A percentile compares a stretch with the other conserved stretches of the same genome.
phyloP scores from a whole-genome alignment of 2,329 filamentous ascomycete genomes.

The Tolypocladium cylindrosporum region DNA sequence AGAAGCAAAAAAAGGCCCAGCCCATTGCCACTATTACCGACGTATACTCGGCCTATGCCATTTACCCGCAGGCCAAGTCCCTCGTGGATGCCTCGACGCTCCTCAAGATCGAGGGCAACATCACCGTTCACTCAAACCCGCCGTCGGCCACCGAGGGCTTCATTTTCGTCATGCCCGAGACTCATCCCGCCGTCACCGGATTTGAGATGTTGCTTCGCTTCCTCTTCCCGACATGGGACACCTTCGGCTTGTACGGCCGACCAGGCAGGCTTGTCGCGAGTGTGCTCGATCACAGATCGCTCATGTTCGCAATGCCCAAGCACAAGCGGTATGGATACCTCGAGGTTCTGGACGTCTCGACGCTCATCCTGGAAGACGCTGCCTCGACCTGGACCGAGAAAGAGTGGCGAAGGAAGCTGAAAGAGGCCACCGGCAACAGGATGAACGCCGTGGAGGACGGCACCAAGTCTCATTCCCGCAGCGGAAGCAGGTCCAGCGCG shows the following conservation, averaged over 20 bases:
- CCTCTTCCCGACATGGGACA: slow-evolving; percentile 89
- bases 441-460: slow-evolving; percentile 57
- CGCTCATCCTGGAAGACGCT: slow-evolving; percentile 67
- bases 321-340: slow-evolving; percentile 82
- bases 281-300: slow-evolving; percentile 71
- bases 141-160: slow-evolving; percentile 80
- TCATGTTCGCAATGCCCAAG: slow-evolving; percentile 98
- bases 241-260: slow-evolving; percentile 83
- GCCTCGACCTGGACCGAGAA: slow-evolving; percentile 72
- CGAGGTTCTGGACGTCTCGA: slow-evolving; percentile 75
- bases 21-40: slow-evolving; percentile 90
- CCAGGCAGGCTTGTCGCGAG: slow-evolving; percentile 81
- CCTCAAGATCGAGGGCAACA: slow-evolving; percentile 84
- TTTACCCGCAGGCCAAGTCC: slow-evolving; percentile 90
- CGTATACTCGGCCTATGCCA: slow-evolving; percentile 84
- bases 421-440: slow-evolving; percentile 73
- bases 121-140: slow-evolving; percentile 75
- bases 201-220: slow-evolving; percentile 94
- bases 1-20: slow-evolving; percentile 81
- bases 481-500: slow-evolving; percentile 48
- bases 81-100: slow-evolving; percentile 91
- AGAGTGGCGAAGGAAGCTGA: slow-evolving; percentile 83
- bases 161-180: slow-evolving; percentile 95
- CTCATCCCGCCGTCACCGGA: slow-evolving; percentile 80
- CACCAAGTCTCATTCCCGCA: slow-evolving; percentile 32